phyloP scores from a whole-genome alignment of 768 basidiomycete genomes.

The Naganishia randhawae region DNA sequence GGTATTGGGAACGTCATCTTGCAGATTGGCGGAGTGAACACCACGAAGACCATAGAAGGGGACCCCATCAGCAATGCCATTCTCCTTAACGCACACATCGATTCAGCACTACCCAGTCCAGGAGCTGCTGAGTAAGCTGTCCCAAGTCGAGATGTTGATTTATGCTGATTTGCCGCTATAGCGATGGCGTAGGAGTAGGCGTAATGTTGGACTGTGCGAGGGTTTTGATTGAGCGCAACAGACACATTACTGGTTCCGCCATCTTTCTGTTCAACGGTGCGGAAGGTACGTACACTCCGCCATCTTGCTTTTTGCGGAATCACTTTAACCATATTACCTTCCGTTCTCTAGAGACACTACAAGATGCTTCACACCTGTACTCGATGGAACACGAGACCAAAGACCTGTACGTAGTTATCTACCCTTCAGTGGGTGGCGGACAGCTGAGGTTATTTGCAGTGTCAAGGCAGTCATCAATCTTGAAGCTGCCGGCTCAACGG shows the following conservation, averaged over 20 bases:
- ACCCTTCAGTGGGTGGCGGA: not conserved
- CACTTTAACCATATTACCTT: not conserved
- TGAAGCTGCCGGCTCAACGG: conserved; percentile 84
- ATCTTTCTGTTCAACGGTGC: conserved; percentile 92
- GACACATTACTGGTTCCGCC: conserved; percentile 71
- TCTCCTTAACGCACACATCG: conserved; percentile 82
- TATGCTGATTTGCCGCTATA: conserved; percentile 55
- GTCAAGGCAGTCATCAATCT: conserved; percentile 84
- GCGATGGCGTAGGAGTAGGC: conserved; percentile 82
- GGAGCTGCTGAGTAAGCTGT: conserved; percentile 50
- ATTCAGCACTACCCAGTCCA: conserved; percentile 82
- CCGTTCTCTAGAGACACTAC: conserved; percentile 64
- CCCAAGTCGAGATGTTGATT: not conserved
- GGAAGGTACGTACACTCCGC: conserved; percentile 54
- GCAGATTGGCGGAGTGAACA: conserved; percentile 60
- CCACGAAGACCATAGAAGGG: conserved; percentile 57
- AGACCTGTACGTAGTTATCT: conserved; percentile 59
- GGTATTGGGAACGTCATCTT: conserved; percentile 84
- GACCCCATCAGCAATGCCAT: conserved; percentile 74
- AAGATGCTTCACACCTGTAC: conserved; percentile 90
- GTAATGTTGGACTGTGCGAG: conserved; percentile 87
- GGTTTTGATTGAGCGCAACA: conserved; percentile 64
- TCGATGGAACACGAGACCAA: conserved; percentile 76
- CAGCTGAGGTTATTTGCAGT: conserved; percentile 51
- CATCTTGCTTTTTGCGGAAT: not conserved